Evolutionary conservation across 495 filamentous ascomycete genomes (phyloP).

Genomic region (Hypoxylon rickii): DNA sequence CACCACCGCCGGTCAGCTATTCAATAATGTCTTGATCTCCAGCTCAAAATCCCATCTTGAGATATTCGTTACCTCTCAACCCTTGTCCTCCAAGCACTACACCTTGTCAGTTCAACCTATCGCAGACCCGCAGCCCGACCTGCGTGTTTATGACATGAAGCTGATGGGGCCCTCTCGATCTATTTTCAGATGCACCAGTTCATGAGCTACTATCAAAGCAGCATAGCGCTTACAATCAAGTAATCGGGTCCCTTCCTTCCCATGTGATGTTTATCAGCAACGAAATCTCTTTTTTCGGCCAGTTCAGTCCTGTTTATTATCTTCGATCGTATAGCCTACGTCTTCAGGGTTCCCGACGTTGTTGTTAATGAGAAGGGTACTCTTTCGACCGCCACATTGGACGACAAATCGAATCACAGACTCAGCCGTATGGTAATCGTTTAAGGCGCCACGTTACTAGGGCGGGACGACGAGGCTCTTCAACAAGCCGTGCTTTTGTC

Average conservation of each 20-base stretch:
- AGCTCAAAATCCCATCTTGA: constrained; percentile 26
- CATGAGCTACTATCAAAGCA: constrained; percentile 9
- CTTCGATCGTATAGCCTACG: constrained; percentile 3
- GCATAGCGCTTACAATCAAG: constrained; percentile 27
- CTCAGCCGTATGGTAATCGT: not conserved
- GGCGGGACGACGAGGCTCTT: constrained; percentile 2
- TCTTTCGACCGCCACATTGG: not conserved
- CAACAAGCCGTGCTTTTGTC: not conserved
- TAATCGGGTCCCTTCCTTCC: constrained; percentile 14
- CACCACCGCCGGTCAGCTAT: constrained; percentile 1
- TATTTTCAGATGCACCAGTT: constrained; percentile 21
- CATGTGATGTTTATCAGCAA: constrained; percentile 12
- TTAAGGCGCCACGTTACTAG: not conserved
- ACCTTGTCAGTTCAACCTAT: constrained; percentile 16
- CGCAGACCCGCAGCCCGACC: constrained; percentile 7
- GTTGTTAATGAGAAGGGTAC: not conserved
- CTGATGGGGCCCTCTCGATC: constrained; percentile 20
- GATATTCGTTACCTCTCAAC: constrained; percentile 17
- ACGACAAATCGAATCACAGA: not conserved
- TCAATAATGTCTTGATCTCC: constrained; percentile 24
- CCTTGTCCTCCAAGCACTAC: constrained; percentile 15
- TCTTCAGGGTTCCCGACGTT: not conserved
- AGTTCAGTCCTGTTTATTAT: constrained; percentile 1
- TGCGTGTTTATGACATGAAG: constrained; percentile 8
- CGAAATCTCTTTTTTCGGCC: constrained; percentile 1